Evolutionary conservation across 768 basidiomycete genomes (phyloP).

Genomic region (Suillus bovinus): DNA sequence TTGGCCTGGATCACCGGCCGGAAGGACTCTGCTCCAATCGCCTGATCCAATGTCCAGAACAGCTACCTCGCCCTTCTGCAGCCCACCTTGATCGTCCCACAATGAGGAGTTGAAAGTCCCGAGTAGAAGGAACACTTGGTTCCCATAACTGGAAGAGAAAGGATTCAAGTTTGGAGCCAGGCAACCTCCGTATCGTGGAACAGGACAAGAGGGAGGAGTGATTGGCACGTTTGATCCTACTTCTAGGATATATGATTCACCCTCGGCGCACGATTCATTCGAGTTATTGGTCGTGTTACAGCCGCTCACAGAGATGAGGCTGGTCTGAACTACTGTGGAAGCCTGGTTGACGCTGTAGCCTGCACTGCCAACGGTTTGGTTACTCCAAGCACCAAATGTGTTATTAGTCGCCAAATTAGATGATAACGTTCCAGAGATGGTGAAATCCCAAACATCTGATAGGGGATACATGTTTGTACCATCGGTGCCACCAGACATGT

Average conservation of each 20-base stretch:
- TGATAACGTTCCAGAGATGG: slow-evolving; percentile 69
- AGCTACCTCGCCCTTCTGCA: slow-evolving; percentile 72
- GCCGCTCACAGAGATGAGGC: slow-evolving; percentile 60
- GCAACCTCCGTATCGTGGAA: slow-evolving; percentile 60
- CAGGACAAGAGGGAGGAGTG: slow-evolving; percentile 55
- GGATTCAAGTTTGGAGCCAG: slow-evolving; percentile 54
- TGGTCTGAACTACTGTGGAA: slow-evolving; percentile 54
- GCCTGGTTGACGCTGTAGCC: slow-evolving; percentile 45
- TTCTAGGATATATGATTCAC: slow-evolving; percentile 56
- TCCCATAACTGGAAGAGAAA: slow-evolving; percentile 50
- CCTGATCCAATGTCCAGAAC: slow-evolving; percentile 61
- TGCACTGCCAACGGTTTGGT: slow-evolving; percentile 38
- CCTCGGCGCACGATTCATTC: slow-evolving; percentile 55
- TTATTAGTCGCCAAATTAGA: slow-evolving; percentile 55
- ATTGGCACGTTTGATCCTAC: slow-evolving; percentile 32
- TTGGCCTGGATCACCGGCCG: slow-evolving; percentile 67
- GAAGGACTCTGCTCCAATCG: slow-evolving; percentile 71
- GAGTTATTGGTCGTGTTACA: slow-evolving; percentile 47
- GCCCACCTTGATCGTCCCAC: slow-evolving; percentile 68
- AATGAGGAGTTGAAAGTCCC: slow-evolving; percentile 62
- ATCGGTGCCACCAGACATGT: slow-evolving; percentile 70
- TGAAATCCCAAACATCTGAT: slow-evolving; percentile 71
- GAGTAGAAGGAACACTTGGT: slow-evolving; percentile 69
- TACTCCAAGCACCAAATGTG: slow-evolving; percentile 61
- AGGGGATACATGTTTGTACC: slow-evolving; percentile 45